phyloP scores from a whole-genome alignment of 176 grass and related monocot genomes.

The Avena insularis region DNA sequence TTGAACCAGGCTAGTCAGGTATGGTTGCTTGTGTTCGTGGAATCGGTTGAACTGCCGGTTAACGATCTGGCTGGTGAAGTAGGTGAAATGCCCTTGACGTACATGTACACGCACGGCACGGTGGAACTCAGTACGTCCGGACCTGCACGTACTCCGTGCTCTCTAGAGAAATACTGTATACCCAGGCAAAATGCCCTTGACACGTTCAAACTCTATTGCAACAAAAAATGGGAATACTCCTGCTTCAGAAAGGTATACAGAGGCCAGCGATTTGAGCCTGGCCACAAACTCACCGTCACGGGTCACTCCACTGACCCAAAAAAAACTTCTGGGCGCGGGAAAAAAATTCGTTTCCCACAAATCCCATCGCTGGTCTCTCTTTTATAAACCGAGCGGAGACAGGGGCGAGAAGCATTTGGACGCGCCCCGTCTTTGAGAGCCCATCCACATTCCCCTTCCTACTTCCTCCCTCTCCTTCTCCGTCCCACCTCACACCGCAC shows the following conservation, averaged over 20 bases:
- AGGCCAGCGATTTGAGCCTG: too few relatives aligned
- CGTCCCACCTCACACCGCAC: conserved; percentile 4
- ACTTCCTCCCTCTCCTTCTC: not conserved
- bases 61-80: not conserved
- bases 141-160: too few relatives aligned
- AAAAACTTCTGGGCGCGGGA: not conserved
- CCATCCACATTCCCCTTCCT: conserved; percentile 22
- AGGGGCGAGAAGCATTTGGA: not conserved
- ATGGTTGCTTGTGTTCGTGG: not conserved
- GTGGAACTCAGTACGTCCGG: not conserved
- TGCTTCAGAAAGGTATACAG: not conserved
- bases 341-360: conserved; percentile 1
- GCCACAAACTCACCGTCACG: not conserved
- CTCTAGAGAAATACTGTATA: too few relatives aligned
- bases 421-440: not conserved
- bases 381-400: conserved; percentile 31
- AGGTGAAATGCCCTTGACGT: conserved; percentile 22
- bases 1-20: not conserved
- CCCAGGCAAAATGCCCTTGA: too few relatives aligned
- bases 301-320: not conserved
- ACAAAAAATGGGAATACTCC: not conserved
- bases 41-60: conserved; percentile 40
- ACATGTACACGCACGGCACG: not conserved
- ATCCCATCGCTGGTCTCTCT: conserved; percentile 17
- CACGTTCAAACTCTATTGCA: too few relatives aligned